Evolutionary conservation across 805 yeast species (phyloP).

Genomic region (Ogataea neopini): DNA sequence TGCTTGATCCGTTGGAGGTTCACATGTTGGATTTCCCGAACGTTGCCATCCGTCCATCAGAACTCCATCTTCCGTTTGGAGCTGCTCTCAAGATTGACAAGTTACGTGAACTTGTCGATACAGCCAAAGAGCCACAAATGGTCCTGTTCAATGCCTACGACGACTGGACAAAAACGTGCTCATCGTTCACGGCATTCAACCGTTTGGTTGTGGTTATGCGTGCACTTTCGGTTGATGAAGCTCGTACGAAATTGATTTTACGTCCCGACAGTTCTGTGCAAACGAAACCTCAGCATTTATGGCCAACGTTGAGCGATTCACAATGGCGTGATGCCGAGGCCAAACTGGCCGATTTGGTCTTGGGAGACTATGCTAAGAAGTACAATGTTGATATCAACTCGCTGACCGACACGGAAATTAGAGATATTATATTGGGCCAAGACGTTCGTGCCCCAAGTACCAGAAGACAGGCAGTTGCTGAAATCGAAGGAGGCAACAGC

Average conservation of each 20-base stretch:
- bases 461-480: conserved; percentile 81
- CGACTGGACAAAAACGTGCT: conserved; percentile 84
- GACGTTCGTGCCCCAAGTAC: conserved; percentile 88
- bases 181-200: conserved; percentile 92
- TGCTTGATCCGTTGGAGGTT: conserved; percentile 92
- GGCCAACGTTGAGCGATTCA: conserved; percentile 89
- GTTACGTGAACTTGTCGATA: conserved; percentile 71
- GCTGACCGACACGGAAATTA: conserved; percentile 87
- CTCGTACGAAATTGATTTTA: conserved; percentile 70
- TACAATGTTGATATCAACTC: conserved; percentile 84
- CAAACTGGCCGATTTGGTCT: conserved; percentile 82
- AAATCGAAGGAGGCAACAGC: conserved; percentile 55
- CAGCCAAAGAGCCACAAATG: conserved; percentile 93
- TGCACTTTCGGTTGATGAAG: conserved; percentile 76
- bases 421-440: conserved; percentile 94
- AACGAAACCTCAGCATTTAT: conserved; percentile 78
- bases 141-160: conserved; percentile 87
- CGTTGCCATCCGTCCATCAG: conserved; percentile 85
- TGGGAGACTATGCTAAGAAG: conserved; percentile 81
- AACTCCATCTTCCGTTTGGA: conserved; percentile 84
- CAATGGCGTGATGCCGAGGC: conserved; percentile 93
- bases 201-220: conserved; percentile 80
- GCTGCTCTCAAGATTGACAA: conserved; percentile 82
- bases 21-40: conserved; percentile 97
- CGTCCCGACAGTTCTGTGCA: conserved; percentile 70